phyloP scores from a whole-genome alignment of 768 basidiomycete genomes.

The Termitomyces sp. region DNA sequence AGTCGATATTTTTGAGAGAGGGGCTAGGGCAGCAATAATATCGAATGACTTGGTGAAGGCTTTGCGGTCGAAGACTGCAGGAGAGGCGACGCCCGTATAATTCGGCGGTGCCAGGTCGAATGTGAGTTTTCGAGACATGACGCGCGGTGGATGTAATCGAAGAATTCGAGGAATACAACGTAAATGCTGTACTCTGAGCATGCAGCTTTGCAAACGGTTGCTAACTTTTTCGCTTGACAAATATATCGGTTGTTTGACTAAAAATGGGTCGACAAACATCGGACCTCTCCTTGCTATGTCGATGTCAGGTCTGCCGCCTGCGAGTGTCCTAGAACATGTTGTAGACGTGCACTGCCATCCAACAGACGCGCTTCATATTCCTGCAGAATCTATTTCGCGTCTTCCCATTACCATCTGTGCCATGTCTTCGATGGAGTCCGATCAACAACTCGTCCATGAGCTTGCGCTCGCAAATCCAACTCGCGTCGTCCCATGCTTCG shows the following conservation, averaged over 20 bases:
- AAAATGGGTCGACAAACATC: neutral
- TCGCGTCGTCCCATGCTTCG: constrained; percentile 85
- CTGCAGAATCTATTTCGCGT: constrained; percentile 41
- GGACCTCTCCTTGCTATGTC: neutral
- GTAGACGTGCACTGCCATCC: constrained; percentile 93
- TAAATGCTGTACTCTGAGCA: neutral
- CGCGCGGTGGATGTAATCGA: constrained; percentile 1
- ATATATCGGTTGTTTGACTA: neutral
- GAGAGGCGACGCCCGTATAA: constrained; percentile 42
- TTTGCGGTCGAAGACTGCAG: constrained; percentile 47
- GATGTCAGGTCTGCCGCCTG: constrained; percentile 20
- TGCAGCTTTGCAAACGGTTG: neutral
- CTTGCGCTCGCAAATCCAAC: constrained; percentile 57
- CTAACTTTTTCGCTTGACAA: neutral
- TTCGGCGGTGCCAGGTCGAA: constrained; percentile 35
- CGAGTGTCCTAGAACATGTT: constrained; percentile 57
- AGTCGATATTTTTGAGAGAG: constrained; percentile 46
- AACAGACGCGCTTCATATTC: constrained; percentile 59
- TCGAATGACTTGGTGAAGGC: constrained; percentile 63
- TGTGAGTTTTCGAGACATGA: constrained; percentile 32
- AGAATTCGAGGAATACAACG: neutral
- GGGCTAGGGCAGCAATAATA: constrained; percentile 64
- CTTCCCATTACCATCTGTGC: constrained; percentile 71
- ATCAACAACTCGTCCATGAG: constrained; percentile 68
- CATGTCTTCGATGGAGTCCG: constrained; percentile 66